Base-by-base conservation (phyloP, 345 rosid genomes). In the Adansonia digitata region DNA sequence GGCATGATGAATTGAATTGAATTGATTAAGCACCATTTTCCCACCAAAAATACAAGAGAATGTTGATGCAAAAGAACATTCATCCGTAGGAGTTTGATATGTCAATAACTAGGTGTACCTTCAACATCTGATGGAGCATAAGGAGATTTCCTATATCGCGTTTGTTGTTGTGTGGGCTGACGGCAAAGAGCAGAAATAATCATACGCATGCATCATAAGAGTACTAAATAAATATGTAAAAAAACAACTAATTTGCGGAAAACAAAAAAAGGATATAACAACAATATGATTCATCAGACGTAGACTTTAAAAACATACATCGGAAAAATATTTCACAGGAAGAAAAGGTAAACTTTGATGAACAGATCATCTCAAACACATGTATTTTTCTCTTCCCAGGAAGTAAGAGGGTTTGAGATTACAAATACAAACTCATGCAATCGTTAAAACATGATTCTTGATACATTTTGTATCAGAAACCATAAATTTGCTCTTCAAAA, bases 141-240 rank as follows among this genome's bases (percentile, higher is more conserved):
- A 65, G 97, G 97, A 70, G 98, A 94, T 79, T 92, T 94, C 74
- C 98, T 82, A 82, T 94, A 94, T 75, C 98, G 86, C 22, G 97
- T 94, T 86, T 91, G 98, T 79, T 94, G 98, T 83, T 94, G 98
- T 31, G 98, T 92, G 70, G 98, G 98, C 98, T 94, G 78, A 51
- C 61, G 34, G 15, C 5, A 57, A 53, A 53, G 27, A 20, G 37
- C 15, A 11, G 8, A 52, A 26, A 26, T 66, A 53, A 48, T 75
- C 55, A 49, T 10, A 70, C 75, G 40, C 72, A 55, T 43, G 48
- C 48, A 43, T 22, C 42, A 35, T 11, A 72, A 17, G 5, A 20
- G 26, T 15, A 11, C 70, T 48, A 67, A 43, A 14, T 61, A 48
- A 35, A 46, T 6, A 42, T 17, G 24, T 66, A 34, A 26, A 52